Evolutionary conservation across 768 basidiomycete species (phyloP).

Genomic region (Russula brevipes): DNA sequence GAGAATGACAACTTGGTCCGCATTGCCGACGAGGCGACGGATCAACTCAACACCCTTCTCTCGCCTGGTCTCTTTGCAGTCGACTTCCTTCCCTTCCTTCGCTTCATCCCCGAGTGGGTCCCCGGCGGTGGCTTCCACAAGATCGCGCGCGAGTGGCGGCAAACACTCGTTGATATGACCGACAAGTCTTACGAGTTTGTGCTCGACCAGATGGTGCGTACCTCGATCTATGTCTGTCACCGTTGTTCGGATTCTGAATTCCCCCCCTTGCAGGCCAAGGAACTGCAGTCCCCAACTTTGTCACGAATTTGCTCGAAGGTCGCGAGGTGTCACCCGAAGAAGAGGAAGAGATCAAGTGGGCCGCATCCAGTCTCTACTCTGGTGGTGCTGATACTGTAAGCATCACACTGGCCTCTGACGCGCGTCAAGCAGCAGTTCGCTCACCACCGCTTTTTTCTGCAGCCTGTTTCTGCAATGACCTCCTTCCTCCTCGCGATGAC

Average conservation of each 20-base stretch:
- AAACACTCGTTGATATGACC: slow-evolving; percentile 21
- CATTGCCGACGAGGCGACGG: slow-evolving; percentile 27
- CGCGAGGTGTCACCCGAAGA: slow-evolving; percentile 19
- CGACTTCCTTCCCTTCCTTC: slow-evolving; percentile 27
- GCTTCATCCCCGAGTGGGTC: slow-evolving; percentile 27
- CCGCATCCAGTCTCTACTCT: slow-evolving; percentile 28
- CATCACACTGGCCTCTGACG: too few relatives aligned
- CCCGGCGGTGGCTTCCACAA: slow-evolving; percentile 28
- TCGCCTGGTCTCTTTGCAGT: slow-evolving; percentile 23
- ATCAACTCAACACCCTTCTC: slow-evolving; percentile 19
- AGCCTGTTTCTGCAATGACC: slow-evolving; percentile 28
- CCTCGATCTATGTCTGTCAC: too few relatives aligned
- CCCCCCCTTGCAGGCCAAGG: slow-evolving; percentile 15
- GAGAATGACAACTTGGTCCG: slow-evolving; percentile 25
- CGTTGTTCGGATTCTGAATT: not conserved
- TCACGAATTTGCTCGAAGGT: slow-evolving; percentile 19
- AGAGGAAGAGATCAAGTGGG: slow-evolving; percentile 27
- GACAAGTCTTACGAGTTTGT: slow-evolving; percentile 23
- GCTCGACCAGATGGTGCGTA: slow-evolving; percentile 21
- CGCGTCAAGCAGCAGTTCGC: not conserved
- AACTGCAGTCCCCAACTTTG: slow-evolving; percentile 22
- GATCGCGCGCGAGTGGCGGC: slow-evolving; percentile 24
- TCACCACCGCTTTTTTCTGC: not conserved
- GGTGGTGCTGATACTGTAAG: slow-evolving; percentile 28
- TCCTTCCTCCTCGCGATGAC: slow-evolving; percentile 32